Evolutionary conservation across 192 early-diverging fungal species (phyloP).

Genomic region (Funneliformis mosseae): DNA sequence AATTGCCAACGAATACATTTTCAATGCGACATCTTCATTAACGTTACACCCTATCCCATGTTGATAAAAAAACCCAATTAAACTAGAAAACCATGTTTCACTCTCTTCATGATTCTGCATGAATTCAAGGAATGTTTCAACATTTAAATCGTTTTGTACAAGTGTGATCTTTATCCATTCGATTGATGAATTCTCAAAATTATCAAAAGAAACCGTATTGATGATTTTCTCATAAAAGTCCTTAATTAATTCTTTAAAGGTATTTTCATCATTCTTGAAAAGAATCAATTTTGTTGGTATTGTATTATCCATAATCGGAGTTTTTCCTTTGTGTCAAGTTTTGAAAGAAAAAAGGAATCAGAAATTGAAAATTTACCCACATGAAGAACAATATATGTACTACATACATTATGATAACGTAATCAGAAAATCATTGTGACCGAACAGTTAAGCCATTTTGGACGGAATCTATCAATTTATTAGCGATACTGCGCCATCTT

Average conservation of each 20-base stretch:
- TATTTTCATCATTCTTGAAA: not conserved
- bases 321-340: too few relatives aligned
- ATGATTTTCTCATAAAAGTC: not conserved
- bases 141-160: not conserved
- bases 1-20: not conserved
- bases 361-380: too few relatives aligned
- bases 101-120: not conserved
- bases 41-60: not conserved
- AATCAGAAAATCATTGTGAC: too few relatives aligned
- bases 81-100: not conserved
- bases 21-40: not conserved
- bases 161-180: not conserved
- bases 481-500: too few relatives aligned
- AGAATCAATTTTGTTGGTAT: too few relatives aligned
- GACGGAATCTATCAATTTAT: too few relatives aligned
- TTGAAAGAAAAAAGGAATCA: too few relatives aligned
- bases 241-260: not conserved
- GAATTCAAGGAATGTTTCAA: not conserved
- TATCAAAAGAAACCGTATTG: not conserved
- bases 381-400: too few relatives aligned
- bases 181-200: not conserved
- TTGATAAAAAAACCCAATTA: not conserved
- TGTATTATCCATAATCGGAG: too few relatives aligned
- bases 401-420: too few relatives aligned
- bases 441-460: too few relatives aligned